These are phyloP conservation scores for Hypoxylon intermedium DNA, from an alignment of 495 filamentous ascomycete species.

Conservation along the genomic window DNA sequence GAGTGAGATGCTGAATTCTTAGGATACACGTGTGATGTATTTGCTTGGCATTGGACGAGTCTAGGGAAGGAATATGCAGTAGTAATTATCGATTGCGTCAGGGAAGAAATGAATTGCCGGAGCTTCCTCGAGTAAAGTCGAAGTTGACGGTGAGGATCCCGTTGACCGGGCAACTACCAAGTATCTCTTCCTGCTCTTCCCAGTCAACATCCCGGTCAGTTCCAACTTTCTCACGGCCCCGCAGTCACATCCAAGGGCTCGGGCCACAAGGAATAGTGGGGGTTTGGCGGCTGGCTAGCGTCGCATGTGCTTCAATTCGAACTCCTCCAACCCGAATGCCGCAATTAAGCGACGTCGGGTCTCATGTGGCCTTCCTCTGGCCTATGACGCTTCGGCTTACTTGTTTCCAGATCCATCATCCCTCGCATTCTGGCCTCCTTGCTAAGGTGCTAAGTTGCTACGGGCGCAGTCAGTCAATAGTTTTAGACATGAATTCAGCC, in stretches of 20 bases:
- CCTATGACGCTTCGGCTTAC: conserved; percentile 30
- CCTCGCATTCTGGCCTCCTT: conserved; percentile 7
- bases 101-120: conserved; percentile 12
- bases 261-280: conserved; percentile 8
- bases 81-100: conserved; percentile 30
- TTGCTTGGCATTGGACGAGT: too few relatives aligned
- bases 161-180: conserved; percentile 53
- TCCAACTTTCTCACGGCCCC: not conserved
- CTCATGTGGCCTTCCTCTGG: conserved; percentile 5
- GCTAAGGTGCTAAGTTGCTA: too few relatives aligned
- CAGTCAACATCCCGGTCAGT: conserved; percentile 22
- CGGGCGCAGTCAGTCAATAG: not conserved
- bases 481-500: conserved; percentile 23
- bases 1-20: conserved; percentile 2
- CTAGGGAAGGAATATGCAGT: conserved; percentile 37
- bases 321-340: conserved; percentile 32
- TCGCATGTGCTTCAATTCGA: not conserved
- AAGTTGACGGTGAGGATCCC: conserved; percentile 32
- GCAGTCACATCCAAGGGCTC: conserved; percentile 5
- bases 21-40: too few relatives aligned
- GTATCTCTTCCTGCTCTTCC: conserved; percentile 12
- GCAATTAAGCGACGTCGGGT: conserved; percentile 39
- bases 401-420: conserved; percentile 7
- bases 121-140: conserved; percentile 17
- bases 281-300: conserved; percentile 6